Conservation (phyloP, 192 early-diverging fungal species). For the Lobulomyces angularis region DNA sequence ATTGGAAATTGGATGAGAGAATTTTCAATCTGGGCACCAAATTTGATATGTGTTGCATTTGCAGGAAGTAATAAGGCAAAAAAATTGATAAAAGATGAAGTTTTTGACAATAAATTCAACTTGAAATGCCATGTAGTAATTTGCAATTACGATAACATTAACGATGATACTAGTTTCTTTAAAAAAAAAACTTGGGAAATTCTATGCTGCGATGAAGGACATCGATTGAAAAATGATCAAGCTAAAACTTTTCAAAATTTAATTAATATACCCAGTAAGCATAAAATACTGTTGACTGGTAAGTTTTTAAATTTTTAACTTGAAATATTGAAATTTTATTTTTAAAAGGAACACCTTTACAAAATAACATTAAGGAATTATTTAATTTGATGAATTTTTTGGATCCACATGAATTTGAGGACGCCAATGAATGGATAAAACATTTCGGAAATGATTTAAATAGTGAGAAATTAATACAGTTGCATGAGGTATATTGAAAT, state of each 20-base stretch:
- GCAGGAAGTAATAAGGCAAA: constrained; percentile 32
- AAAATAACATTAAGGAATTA: constrained; percentile 61
- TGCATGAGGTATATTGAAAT: too few relatives aligned
- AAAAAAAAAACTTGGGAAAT: constrained; percentile 41
- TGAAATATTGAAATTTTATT: constrained; percentile 9
- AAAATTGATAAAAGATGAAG: constrained; percentile 35
- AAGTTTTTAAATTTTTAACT: constrained; percentile 9
- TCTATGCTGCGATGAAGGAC: constrained; percentile 66
- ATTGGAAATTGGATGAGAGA: constrained; percentile 59
- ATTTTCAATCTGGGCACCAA: constrained; percentile 57
- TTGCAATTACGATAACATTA: constrained; percentile 47
- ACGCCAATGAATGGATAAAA: constrained; percentile 42
- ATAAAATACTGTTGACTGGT: constrained; percentile 55
- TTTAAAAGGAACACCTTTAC: constrained; percentile 48
- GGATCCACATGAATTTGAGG: constrained; percentile 43
- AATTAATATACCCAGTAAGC: constrained; percentile 29
- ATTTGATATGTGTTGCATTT: constrained; percentile 41
- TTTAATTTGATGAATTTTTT: constrained; percentile 63
- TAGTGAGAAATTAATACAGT: constrained; percentile 40
- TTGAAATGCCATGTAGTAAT: constrained; percentile 60
- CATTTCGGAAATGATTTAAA: constrained; percentile 34
- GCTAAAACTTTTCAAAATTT: constrained; percentile 38
- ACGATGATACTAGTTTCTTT: constrained; percentile 29
- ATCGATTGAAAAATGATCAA: constrained; percentile 62
- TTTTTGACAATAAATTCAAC: constrained; percentile 22